These are phyloP conservation scores for Starmera stellimalicola DNA, from an alignment of 1,139 yeast species.

Conservation along the genomic window DNA sequence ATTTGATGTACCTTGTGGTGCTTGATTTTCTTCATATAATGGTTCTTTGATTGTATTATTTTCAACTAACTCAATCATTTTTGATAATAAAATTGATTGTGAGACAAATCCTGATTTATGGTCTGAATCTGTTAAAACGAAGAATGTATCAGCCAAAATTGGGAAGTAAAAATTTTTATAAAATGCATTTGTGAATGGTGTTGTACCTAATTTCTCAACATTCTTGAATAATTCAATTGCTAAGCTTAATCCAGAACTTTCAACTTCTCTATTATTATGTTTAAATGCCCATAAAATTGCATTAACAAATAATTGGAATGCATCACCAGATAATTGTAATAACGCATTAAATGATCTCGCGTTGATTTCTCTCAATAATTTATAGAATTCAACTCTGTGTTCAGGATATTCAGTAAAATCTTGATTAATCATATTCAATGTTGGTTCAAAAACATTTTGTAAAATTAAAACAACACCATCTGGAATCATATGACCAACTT, in stretches of 20 bases:
- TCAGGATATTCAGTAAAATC: slow-evolving; percentile 97
- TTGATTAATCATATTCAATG: slow-evolving; percentile 89
- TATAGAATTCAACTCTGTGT: slow-evolving; percentile 93
- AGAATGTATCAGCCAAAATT: slow-evolving; percentile 84
- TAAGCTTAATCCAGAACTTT: slow-evolving; percentile 76
- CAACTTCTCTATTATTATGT: slow-evolving; percentile 93
- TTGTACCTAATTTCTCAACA: slow-evolving; percentile 69
- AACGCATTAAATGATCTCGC: slow-evolving; percentile 78
- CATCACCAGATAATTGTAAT: slow-evolving; percentile 81
- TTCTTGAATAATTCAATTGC: slow-evolving; percentile 77
- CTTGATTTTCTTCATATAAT: slow-evolving; percentile 65
- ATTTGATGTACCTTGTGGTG: slow-evolving; percentile 79
- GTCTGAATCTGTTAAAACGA: slow-evolving; percentile 91
- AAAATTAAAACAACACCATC: slow-evolving; percentile 83
- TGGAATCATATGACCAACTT: slow-evolving; percentile 83
- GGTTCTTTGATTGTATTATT: slow-evolving; percentile 68
- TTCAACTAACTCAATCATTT: slow-evolving; percentile 76
- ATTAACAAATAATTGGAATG: slow-evolving; percentile 83
- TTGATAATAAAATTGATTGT: slow-evolving; percentile 79
- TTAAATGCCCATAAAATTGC: slow-evolving; percentile 98
- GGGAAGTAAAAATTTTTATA: slow-evolving; percentile 85
- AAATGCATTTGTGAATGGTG: slow-evolving; percentile 76
- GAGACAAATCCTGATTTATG: slow-evolving; percentile 93
- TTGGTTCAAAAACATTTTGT: slow-evolving; percentile 89
- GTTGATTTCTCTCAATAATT: slow-evolving; percentile 78